phyloP scores from a whole-genome alignment of 331 rosid genomes.

The Rosa hybrid region DNA sequence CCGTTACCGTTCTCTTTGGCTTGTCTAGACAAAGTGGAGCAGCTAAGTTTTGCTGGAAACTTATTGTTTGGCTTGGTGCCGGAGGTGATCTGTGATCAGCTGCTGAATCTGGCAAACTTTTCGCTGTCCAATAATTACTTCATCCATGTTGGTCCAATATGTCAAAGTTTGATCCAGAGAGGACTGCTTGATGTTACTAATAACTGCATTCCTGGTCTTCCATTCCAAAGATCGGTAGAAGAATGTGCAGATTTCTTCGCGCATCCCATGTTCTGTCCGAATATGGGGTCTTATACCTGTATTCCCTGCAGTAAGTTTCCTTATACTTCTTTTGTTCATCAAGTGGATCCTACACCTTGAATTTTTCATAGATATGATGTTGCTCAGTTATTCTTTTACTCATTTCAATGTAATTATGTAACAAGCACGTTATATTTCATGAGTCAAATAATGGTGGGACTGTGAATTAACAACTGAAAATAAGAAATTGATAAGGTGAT shows the following conservation, averaged over 20 bases:
- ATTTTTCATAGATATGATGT: constrained; percentile 4
- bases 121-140: constrained; percentile 66
- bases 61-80: constrained; percentile 73
- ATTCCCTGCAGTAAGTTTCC: constrained; percentile 69
- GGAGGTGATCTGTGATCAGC: constrained; percentile 58
- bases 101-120: constrained; percentile 54
- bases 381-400: constrained; percentile 2
- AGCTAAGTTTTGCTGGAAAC: constrained; percentile 63
- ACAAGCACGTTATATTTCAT: neutral
- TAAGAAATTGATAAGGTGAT: neutral
- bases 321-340: constrained; percentile 34
- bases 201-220: constrained; percentile 81
- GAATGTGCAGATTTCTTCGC: constrained; percentile 70
- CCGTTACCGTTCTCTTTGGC: constrained; percentile 76
- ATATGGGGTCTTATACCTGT: constrained; percentile 43
- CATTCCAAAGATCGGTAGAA: constrained; percentile 57
- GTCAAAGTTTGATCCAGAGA: constrained; percentile 62
- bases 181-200: constrained; percentile 66
- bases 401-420: constrained; percentile 2
- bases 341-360: constrained; percentile 34
- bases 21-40: constrained; percentile 62
- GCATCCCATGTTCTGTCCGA: constrained; percentile 54
- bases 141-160: constrained; percentile 59
- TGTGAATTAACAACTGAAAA: neutral
- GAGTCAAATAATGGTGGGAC: neutral